Conservation (phyloP, 176 grass and related monocot species). For the Musa beccarii region DNA sequence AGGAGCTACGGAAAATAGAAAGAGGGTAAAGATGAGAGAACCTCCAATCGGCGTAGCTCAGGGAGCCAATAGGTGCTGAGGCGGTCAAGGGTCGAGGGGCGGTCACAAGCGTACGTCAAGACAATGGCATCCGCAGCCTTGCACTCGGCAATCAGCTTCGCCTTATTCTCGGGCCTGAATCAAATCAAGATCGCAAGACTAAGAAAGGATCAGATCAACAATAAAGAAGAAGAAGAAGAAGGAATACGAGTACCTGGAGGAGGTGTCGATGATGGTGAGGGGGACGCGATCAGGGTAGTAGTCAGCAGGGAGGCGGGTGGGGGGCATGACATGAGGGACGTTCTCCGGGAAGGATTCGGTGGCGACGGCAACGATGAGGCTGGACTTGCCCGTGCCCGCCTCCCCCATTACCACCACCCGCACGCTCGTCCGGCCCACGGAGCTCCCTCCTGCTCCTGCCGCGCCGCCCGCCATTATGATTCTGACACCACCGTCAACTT, state of each 20-base stretch:
- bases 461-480: too few species aligned
- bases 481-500: too few species aligned
- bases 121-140: slow-evolving; percentile 78
- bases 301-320: slow-evolving; percentile 78
- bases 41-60: slow-evolving; percentile 74
- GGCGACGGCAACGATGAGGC: slow-evolving; percentile 67
- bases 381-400: slow-evolving; percentile 76
- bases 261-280: slow-evolving; percentile 92
- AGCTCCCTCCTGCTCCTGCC: slow-evolving; percentile 21
- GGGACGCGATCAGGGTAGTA: slow-evolving; percentile 91
- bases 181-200: background rate
- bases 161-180: slow-evolving; percentile 66
- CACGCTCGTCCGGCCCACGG: slow-evolving; percentile 54
- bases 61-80: slow-evolving; percentile 90
- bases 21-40: background rate
- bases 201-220: background rate
- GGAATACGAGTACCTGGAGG: slow-evolving; percentile 33
- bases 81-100: slow-evolving; percentile 65
- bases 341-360: slow-evolving; percentile 85
- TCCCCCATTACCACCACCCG: slow-evolving; percentile 85
- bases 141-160: slow-evolving; percentile 86
- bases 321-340: slow-evolving; percentile 56
- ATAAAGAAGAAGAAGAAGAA: background rate
- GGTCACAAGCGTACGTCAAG: slow-evolving; percentile 84
- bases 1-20: background rate